Conservation (phyloP, 2,329 filamentous ascomycete genomes). For the Didymellaceae sp. region DNA sequence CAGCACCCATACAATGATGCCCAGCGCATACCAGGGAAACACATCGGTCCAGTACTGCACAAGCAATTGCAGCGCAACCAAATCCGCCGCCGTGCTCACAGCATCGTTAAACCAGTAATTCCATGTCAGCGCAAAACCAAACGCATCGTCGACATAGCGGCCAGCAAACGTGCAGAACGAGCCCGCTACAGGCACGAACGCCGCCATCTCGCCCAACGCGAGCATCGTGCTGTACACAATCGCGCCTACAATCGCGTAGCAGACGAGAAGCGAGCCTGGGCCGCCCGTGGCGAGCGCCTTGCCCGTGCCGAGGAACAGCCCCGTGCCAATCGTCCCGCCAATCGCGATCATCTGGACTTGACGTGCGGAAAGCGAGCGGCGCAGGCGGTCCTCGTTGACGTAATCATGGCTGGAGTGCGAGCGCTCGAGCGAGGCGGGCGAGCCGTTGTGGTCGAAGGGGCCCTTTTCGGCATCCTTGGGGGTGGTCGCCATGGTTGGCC, state of each 20-base stretch:
- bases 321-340: conserved; percentile 66
- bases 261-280: conserved; percentile 42
- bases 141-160: conserved; percentile 68
- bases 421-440: conserved; percentile 20
- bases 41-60: conserved; percentile 47
- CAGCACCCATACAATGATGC: conserved; percentile 42
- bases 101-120: conserved; percentile 44
- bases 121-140: conserved; percentile 41
- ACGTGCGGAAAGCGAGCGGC: conserved; percentile 46
- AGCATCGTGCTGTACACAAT: conserved; percentile 47
- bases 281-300: conserved; percentile 58
- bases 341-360: conserved; percentile 69
- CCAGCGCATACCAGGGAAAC: conserved; percentile 41
- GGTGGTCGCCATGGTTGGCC: conserved; percentile 13
- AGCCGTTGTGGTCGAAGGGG: conserved; percentile 16
- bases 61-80: conserved; percentile 43
- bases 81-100: conserved; percentile 44
- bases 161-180: conserved; percentile 40
- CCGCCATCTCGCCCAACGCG: conserved; percentile 47
- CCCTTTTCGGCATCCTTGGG: conserved; percentile 28
- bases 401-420: conserved; percentile 15
- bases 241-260: conserved; percentile 45
- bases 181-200: conserved; percentile 46
- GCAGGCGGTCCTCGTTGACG: conserved; percentile 34
- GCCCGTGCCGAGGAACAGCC: conserved; percentile 66